A percentile compares a stretch with the other conserved stretches of the same genome.
phyloP scores from a whole-genome alignment of 2,329 filamentous ascomycete genomes.

The Fusarium penzigii region DNA sequence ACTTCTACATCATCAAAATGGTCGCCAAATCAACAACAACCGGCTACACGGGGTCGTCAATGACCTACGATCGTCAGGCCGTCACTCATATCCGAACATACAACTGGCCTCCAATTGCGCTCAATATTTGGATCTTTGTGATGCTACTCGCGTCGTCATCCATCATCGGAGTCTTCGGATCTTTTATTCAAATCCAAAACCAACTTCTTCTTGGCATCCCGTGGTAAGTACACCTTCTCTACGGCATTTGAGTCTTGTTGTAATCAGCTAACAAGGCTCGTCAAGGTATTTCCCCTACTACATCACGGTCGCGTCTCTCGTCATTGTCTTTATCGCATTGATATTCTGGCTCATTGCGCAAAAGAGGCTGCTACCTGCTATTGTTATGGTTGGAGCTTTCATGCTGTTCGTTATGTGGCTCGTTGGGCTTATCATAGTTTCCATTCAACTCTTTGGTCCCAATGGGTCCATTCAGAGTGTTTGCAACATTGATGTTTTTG shows the following conservation, averaged over 20 bases:
- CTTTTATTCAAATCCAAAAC: conserved; percentile 60
- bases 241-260: neutral
- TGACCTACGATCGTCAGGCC: conserved; percentile 45
- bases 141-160: conserved; percentile 61
- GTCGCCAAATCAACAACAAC: conserved; percentile 29
- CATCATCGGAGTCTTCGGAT: conserved; percentile 62
- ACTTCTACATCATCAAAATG: conserved; percentile 21
- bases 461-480: conserved; percentile 58
- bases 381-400: conserved; percentile 65
- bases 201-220: conserved; percentile 56
- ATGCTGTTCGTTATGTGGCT: conserved; percentile 69
- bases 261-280: neutral
- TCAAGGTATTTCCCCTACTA: conserved; percentile 68
- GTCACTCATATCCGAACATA: conserved; percentile 56
- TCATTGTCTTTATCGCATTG: conserved; percentile 65
- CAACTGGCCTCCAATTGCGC: conserved; percentile 68
- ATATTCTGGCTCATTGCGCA: conserved; percentile 64
- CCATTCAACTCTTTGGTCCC: conserved; percentile 65
- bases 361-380: conserved; percentile 60
- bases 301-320: conserved; percentile 59
- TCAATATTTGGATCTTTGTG: conserved; percentile 68
- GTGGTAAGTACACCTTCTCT: conserved; percentile 48
- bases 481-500: conserved; percentile 61
- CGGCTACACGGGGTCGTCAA: conserved; percentile 40
- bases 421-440: conserved; percentile 62